Base-by-base conservation (phyloP, 2,329 filamentous ascomycete genomes). In the Aspergillus floridensis region DNA sequence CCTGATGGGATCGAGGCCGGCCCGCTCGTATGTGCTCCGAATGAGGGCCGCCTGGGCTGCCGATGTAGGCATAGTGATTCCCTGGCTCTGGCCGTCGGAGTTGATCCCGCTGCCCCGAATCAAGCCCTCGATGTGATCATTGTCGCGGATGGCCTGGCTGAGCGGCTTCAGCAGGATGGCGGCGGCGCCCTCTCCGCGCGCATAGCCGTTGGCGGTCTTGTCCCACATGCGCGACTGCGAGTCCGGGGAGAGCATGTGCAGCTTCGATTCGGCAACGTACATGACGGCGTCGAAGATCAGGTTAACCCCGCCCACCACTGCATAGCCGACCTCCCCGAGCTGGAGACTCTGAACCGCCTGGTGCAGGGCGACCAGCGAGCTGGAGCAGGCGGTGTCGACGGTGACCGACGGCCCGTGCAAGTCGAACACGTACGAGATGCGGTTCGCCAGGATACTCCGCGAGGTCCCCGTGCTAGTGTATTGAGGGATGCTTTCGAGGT, bases 321-420 rank as follows among this genome's bases (percentile, higher is more conserved):
- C 48, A 4, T 53, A 57, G 12, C 14, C 16, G 4, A 31, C n/a
- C 6, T 32, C n/a, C 8, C 49, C 26, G n/a, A 19, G 19, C 19
- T 31, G 49, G 12, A 51, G 49, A 29, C 19, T 21, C 26, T 51
- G 49, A 5, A 51, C 66, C 1, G 62, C 68, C 46, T 63, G 53
- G 52, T 72, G 66, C 10, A 72, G 19, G 3, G 62, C 63, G 3
- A 68, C 59, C 19, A 79, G 59, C 52, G 65, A 70, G 0, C 73
- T 73, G 1, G 74, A 77, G 57, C 77, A 79, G 3, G 76, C 77
- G 0, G 77, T 79, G 31, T 79, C 76, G 44, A 79, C 66, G 1
- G 74, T 77, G 60, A 75, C 66, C 19, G 63, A 69, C 0, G 76
- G 71, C 1, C 77, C 76, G 5, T 70, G 65, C 60, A 71, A 68